Base-by-base conservation (phyloP, 177 flowering plant species). In the Tripterygium wilfordii region DNA sequence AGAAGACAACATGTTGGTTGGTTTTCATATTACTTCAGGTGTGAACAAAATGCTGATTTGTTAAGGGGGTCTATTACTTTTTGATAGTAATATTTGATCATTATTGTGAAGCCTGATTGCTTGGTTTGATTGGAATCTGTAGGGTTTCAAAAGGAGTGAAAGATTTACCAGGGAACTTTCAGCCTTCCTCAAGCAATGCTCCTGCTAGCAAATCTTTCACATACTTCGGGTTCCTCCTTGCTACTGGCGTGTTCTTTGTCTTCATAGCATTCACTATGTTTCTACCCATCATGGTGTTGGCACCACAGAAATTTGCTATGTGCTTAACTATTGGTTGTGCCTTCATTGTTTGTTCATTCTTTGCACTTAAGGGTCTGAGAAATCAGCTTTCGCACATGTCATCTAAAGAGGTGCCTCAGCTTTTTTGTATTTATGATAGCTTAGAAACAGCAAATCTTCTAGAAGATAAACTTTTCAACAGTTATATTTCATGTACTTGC, bases 231-330 rank as follows among this genome's bases (percentile, higher is more conserved):
- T 55, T 92, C 38, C 46, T 92, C 61, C 74, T 92, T 42, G 96
- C 84, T 1, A 48, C 78, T 45, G 98, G 98, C 21, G 72, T 86
- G 23, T 92, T 92, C 74, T 89, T 92, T 46, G 45, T 92, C 46
- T 85, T 92, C 69, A 84, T 92, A 26, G 87, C 95, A 28, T 92
- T 92, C 65, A 82, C 96, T 35, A 76, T 92, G 86, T 92, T 92
- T 64, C 95, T 92, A 35, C 98, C 98, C 2, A 89, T 92, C 55
- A 85, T 92, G 86, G 96, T 92, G 49, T 52, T 92, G 57, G 72
- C 82, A 85, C 96, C 98, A 47, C 98, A 92, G 63, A 92, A 92
- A 38, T 92, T 92, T 67, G 98, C 96, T n/a, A 57, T 86, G 64
- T 86, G 98, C 73, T 88, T 92, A 56, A 92, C 98, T 16, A 60